These are phyloP conservation scores for Echria macrotheca DNA, from an alignment of 495 filamentous ascomycete species.

Conservation along the genomic window DNA sequence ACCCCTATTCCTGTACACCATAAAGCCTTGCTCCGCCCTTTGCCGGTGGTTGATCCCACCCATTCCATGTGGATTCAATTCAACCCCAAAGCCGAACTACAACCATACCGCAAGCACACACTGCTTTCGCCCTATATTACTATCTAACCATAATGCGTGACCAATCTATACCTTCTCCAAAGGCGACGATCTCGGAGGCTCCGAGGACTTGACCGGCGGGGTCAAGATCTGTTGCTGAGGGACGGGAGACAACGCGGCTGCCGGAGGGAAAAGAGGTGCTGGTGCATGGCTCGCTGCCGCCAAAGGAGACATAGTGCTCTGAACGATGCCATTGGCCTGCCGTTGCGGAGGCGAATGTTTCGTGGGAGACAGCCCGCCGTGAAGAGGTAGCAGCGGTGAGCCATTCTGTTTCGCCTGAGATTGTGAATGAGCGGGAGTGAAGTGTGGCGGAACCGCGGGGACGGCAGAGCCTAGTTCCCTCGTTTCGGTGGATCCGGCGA, in stretches of 20 bases:
- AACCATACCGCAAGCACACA: too few species aligned
- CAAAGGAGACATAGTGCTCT: slow-evolving; percentile 17
- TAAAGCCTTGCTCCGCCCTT: too few species aligned
- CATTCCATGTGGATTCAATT: too few species aligned
- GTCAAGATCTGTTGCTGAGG: slow-evolving; percentile 45
- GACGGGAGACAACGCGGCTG: slow-evolving; percentile 46
- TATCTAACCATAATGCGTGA: neutral
- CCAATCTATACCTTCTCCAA: slow-evolving; percentile 6
- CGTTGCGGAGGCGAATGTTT: slow-evolving; percentile 57
- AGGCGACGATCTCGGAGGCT: slow-evolving; percentile 24
- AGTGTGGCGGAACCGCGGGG: slow-evolving; percentile 19
- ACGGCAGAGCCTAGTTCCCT: slow-evolving; percentile 9
- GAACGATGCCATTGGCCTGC: slow-evolving; percentile 13
- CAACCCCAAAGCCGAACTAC: too few species aligned
- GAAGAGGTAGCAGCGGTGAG: slow-evolving; percentile 47
- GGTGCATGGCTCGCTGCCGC: slow-evolving; percentile 21
- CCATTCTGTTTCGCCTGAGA: slow-evolving; percentile 14
- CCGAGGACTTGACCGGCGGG: slow-evolving; percentile 43
- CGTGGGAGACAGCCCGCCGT: slow-evolving; percentile 67
- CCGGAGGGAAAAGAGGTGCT: slow-evolving; percentile 45
- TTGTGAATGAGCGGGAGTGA: slow-evolving; percentile 18
- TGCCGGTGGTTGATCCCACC: too few species aligned
- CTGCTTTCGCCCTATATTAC: neutral
- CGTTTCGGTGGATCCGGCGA: slow-evolving; percentile 11
- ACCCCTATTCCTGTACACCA: too few species aligned